phyloP scores from a whole-genome alignment of 768 basidiomycete species.

The Suillus fuscotomentosus region DNA sequence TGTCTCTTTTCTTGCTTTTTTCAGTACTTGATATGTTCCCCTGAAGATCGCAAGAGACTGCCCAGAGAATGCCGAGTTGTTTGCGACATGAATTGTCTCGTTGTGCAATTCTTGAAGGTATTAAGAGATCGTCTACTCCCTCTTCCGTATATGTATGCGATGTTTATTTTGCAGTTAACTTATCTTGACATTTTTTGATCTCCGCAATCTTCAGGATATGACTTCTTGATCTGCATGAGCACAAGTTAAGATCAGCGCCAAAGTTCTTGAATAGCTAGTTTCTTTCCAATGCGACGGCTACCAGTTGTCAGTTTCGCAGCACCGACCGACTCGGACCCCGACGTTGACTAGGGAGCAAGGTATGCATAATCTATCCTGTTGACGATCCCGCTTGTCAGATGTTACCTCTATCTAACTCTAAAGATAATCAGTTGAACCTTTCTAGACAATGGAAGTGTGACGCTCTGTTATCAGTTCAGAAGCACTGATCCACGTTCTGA shows the following conservation, averaged over 20 bases:
- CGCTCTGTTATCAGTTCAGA: neutral
- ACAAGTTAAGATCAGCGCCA: neutral
- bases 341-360: neutral
- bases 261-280: neutral
- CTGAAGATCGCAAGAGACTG: conserved; percentile 65
- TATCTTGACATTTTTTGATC: conserved; percentile 8
- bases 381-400: neutral
- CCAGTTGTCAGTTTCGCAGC: neutral
- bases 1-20: neutral
- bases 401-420: neutral
- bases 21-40: neutral
- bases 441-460: neutral
- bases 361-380: neutral
- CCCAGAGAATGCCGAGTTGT: conserved; percentile 54
- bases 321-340: neutral
- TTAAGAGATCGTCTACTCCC: conserved; percentile 14
- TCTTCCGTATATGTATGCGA: conserved; percentile 17
- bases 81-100: conserved; percentile 38
- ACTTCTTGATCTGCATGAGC: conserved; percentile 7
- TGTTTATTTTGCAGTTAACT: conserved; percentile 17
- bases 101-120: conserved; percentile 1
- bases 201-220: conserved; percentile 1
- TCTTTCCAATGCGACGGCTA: neutral
- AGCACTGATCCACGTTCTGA: neutral
- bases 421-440: neutral